Percentiles rank a stretch among this genome's conserved stretches.
These are phyloP conservation scores for Solidago caesia DNA, from an alignment of 129 eudicot genomes.

Conservation along the genomic window DNA sequence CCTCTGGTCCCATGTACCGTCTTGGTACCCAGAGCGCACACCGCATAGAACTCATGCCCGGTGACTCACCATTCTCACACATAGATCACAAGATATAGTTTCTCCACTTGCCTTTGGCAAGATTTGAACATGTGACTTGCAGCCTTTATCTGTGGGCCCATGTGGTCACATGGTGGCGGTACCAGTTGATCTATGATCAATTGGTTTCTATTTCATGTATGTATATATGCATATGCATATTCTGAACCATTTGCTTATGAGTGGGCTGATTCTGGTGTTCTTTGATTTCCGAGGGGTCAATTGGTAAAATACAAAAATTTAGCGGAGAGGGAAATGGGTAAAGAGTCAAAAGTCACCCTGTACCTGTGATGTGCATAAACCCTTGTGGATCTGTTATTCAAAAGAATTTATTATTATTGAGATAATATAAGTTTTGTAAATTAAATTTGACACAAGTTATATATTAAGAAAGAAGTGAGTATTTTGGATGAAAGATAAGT, in stretches of 20 bases:
- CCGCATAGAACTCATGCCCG: too few species aligned
- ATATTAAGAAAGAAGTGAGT: not conserved
- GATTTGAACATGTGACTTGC: too few species aligned
- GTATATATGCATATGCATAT: not conserved
- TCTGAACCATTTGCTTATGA: not conserved
- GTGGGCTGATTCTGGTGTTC: too few species aligned
- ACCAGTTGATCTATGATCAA: too few species aligned
- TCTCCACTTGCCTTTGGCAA: too few species aligned
- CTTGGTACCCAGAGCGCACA: too few species aligned
- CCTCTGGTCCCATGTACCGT: too few species aligned
- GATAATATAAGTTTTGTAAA: not conserved
- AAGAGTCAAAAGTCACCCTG: not conserved
- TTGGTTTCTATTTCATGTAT: too few species aligned
- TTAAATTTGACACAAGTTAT: not conserved
- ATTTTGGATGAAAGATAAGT: not conserved
- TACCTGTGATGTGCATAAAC: not conserved
- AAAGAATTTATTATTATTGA: not conserved
- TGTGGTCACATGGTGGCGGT: too few species aligned
- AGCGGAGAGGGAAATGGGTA: not conserved
- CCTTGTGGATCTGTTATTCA: not conserved
- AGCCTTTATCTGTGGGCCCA: too few species aligned
- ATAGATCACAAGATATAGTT: too few species aligned
- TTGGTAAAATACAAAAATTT: not conserved
- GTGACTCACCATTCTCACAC: too few species aligned
- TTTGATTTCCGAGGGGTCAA: not conserved